phyloP scores from a whole-genome alignment of 1,284 basidiomycete species.

The Tilletia caries region DNA sequence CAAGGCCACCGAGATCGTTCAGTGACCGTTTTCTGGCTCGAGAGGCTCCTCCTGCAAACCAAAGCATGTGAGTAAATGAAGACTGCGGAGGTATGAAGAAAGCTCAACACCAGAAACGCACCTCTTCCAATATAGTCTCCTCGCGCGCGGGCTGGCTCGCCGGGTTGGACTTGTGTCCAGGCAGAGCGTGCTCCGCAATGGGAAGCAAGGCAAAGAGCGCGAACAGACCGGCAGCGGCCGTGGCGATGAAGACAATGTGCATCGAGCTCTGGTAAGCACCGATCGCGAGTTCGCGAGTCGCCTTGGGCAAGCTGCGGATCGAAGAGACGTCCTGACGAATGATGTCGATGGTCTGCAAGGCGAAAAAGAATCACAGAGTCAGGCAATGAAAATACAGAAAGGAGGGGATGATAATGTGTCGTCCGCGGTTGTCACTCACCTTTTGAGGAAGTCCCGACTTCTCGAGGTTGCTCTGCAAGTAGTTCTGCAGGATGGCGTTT shows the following conservation, averaged over 20 bases:
- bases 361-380: not conserved
- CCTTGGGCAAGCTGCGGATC: constrained; percentile 34
- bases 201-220: constrained; percentile 51
- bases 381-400: too few species aligned
- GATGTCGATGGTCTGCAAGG: constrained; percentile 32
- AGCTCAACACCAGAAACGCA: too few species aligned
- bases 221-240: constrained; percentile 43
- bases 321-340: constrained; percentile 51
- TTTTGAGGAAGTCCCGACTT: constrained; percentile 41
- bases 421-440: constrained; percentile 18
- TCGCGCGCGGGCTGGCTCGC: constrained; percentile 23
- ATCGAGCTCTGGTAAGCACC: constrained; percentile 52
- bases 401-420: too few species aligned
- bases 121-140: constrained; percentile 34
- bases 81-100: too few species aligned
- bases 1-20: too few species aligned
- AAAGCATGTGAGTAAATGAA: too few species aligned
- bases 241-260: constrained; percentile 53
- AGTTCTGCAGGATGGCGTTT: constrained; percentile 53
- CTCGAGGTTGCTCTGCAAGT: constrained; percentile 45
- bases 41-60: constrained; percentile 5
- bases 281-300: constrained; percentile 39
- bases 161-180: constrained; percentile 44
- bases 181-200: constrained; percentile 52
- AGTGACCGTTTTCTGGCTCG: constrained; percentile 1